phyloP scores from a whole-genome alignment of 768 basidiomycete genomes.

The Termitomyces sp. region DNA sequence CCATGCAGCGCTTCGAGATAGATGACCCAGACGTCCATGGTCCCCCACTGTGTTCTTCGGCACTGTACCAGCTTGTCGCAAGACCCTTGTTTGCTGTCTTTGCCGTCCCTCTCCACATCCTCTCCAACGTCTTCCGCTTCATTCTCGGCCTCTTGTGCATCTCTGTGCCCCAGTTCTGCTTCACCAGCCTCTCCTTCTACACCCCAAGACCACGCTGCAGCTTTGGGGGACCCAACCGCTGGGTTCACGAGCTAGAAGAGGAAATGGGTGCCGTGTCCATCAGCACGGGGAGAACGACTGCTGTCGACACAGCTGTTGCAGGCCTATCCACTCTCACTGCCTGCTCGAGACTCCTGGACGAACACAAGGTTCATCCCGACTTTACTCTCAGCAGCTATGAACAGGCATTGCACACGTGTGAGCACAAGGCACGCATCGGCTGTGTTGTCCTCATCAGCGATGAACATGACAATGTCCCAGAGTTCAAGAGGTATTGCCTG shows the following conservation, averaged over 20 bases:
- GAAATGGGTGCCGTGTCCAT: slow-evolving; percentile 74
- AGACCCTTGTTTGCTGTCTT: slow-evolving; percentile 45
- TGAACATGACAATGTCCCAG: slow-evolving; percentile 85
- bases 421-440: slow-evolving; percentile 67
- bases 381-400: slow-evolving; percentile 83
- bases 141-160: slow-evolving; percentile 63
- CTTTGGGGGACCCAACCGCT: slow-evolving; percentile 57
- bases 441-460: slow-evolving; percentile 82
- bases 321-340: slow-evolving; percentile 44
- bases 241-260: slow-evolving; percentile 81
- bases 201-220: slow-evolving; percentile 32
- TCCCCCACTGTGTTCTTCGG: slow-evolving; percentile 10
- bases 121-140: slow-evolving; percentile 59
- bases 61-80: slow-evolving; percentile 9
- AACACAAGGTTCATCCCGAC: slow-evolving; percentile 63
- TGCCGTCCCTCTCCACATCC: slow-evolving; percentile 53
- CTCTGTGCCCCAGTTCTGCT: slow-evolving; percentile 55
- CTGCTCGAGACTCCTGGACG: slow-evolving; percentile 27
- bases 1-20: slow-evolving; percentile 39
- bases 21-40: slow-evolving; percentile 40
- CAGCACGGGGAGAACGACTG: slow-evolving; percentile 31
- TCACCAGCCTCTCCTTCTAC: slow-evolving; percentile 44
- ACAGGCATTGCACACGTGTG: slow-evolving; percentile 62
- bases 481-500: slow-evolving; percentile 73
- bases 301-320: slow-evolving; percentile 24